A percentile compares a stretch with the other conserved stretches of the same genome.
Conservation (phyloP, 2,329 filamentous ascomycete species). For the Cordyceps javanica region DNA sequence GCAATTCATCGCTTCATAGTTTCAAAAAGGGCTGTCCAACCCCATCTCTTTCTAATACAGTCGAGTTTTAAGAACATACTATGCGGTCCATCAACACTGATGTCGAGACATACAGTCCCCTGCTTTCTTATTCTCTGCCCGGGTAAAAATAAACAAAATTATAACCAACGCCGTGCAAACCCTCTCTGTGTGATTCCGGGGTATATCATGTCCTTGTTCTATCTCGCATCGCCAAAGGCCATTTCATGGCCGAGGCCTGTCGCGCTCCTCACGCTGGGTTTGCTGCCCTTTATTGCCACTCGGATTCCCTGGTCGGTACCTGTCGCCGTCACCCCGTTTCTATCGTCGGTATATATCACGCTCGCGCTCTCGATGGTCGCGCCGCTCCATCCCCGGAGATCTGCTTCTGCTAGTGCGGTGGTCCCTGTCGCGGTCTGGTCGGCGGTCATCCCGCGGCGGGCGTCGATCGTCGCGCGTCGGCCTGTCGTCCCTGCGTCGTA, state of each 20-base stretch:
- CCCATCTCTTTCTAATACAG: background rate
- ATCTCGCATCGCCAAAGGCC: background rate
- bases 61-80: background rate
- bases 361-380: slow-evolving; percentile 22
- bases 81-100: background rate
- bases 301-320: slow-evolving; percentile 8
- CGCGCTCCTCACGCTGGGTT: no score
- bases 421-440: slow-evolving; percentile 23
- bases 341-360: slow-evolving; percentile 18
- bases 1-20: background rate
- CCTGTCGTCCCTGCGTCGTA: slow-evolving; percentile 23
- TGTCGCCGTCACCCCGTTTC: slow-evolving; percentile 1
- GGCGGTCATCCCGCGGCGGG: slow-evolving; percentile 21
- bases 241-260: no score
- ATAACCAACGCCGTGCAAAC: slow-evolving; percentile 1
- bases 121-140: background rate
- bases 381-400: slow-evolving; percentile 11
- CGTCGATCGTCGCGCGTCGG: slow-evolving; percentile 15
- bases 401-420: slow-evolving; percentile 26
- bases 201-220: background rate
- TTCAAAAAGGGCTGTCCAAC: background rate
- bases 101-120: background rate
- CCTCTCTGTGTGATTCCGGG: background rate
- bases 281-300: background rate
- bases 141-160: background rate